Percentiles rank a stretch among this genome's conserved stretches.
Evolutionary conservation across 2,329 filamentous ascomycete genomes (phyloP).

Genomic region (Cadophora luteo-olivacea): DNA sequence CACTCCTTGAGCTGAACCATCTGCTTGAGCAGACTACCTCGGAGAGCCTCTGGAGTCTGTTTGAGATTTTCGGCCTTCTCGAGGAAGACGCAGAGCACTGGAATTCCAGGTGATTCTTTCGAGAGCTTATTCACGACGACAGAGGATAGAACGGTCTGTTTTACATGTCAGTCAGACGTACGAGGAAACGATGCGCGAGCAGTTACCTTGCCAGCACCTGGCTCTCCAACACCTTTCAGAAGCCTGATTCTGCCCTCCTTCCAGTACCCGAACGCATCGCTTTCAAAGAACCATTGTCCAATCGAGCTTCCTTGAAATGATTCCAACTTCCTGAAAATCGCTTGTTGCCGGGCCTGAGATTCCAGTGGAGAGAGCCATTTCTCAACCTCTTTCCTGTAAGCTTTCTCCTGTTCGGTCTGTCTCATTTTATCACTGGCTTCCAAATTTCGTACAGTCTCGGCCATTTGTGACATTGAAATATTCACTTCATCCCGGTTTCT

Average conservation of each 20-base stretch:
- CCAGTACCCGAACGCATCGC: constrained; percentile 27
- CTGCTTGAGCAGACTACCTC: constrained; percentile 46
- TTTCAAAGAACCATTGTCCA: constrained; percentile 29
- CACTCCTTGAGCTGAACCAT: constrained; percentile 34
- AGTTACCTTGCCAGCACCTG: constrained; percentile 32
- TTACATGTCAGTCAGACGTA: neutral
- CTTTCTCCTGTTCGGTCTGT: constrained; percentile 3
- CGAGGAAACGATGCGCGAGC: too few relatives aligned
- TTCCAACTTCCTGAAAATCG: constrained; percentile 4
- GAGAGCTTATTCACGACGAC: constrained; percentile 26
- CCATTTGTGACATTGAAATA: constrained; percentile 1
- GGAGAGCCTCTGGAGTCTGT: constrained; percentile 32
- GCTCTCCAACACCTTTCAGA: constrained; percentile 28
- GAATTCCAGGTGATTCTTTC: neutral
- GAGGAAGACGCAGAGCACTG: constrained; percentile 30
- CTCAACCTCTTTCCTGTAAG: constrained; percentile 31
- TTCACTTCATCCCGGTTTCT: neutral
- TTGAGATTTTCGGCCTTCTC: constrained; percentile 23
- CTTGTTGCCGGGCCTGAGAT: constrained; percentile 25
- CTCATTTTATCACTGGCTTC: constrained; percentile 12
- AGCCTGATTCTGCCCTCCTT: constrained; percentile 26
- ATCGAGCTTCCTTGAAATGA: neutral
- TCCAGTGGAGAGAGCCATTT: constrained; percentile 32
- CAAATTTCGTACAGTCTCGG: constrained; percentile 1
- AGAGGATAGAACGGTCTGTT: constrained; percentile 30